Evolutionary conservation across 1,284 basidiomycete species (phyloP).

Genomic region (Moesziomyces parantarcticus): DNA sequence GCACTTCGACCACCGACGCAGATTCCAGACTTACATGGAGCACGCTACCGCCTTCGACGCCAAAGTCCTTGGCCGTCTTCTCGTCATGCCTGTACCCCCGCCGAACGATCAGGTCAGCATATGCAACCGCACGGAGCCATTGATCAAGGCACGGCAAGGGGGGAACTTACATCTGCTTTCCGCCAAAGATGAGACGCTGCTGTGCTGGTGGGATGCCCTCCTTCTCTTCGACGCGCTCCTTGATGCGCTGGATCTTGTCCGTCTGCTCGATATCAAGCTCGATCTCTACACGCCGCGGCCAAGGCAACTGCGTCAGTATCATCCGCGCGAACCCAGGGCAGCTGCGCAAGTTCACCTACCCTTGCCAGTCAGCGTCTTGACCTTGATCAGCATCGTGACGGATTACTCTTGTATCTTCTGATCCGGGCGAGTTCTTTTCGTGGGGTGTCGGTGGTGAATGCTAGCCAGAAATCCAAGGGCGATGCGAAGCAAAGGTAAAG

Average conservation of each 20-base stretch:
- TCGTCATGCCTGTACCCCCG: constrained; percentile 63
- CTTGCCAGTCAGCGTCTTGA: constrained; percentile 89
- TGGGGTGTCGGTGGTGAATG: no score
- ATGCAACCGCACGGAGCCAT: neutral
- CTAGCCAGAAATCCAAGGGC: no score
- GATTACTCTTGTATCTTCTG: no score
- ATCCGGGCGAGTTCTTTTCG: no score
- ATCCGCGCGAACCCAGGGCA: neutral
- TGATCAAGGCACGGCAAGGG: neutral
- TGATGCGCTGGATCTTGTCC: constrained; percentile 94
- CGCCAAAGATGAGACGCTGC: constrained; percentile 92
- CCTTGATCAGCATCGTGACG: constrained; percentile 64
- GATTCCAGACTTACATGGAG: constrained; percentile 62
- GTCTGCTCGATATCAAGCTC: constrained; percentile 94
- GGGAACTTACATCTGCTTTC: constrained; percentile 89
- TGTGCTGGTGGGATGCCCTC: constrained; percentile 97
- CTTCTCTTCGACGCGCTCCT: constrained; percentile 99
- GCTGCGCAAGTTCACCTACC: constrained; percentile 71
- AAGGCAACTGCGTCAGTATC: neutral
- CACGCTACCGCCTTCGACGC: constrained; percentile 66
- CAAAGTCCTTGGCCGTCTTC: constrained; percentile 67
- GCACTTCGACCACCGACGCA: neutral
- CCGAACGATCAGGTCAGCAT: neutral
- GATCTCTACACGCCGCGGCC: no score
- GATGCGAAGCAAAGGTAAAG: neutral